Evolutionary conservation across 2,329 filamentous ascomycete species (phyloP).

Genomic region (Thielaviopsis punctulata): DNA sequence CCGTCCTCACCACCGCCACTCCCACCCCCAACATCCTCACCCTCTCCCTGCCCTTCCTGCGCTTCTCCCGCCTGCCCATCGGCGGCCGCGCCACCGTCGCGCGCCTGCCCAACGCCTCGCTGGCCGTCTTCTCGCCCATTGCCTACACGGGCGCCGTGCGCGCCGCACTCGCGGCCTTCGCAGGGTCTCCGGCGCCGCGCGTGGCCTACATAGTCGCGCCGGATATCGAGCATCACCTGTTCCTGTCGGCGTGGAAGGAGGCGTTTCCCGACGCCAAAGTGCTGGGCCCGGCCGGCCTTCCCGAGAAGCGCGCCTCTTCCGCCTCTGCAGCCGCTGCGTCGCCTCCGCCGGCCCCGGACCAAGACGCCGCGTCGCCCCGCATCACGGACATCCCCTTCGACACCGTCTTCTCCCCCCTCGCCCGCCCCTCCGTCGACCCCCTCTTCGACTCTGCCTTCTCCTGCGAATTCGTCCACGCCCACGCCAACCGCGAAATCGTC

Average conservation of each 20-base stretch:
- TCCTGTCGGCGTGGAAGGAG: constrained; percentile 67
- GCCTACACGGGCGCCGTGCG: constrained; percentile 62
- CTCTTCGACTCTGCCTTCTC: constrained; percentile 83
- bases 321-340: constrained; percentile 20
- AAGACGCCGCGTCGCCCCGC: constrained; percentile 19
- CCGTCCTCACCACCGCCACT: constrained; percentile 80
- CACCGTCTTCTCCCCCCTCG: constrained; percentile 44
- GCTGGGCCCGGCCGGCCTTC: constrained; percentile 66
- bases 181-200: constrained; percentile 28
- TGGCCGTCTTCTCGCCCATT: constrained; percentile 86
- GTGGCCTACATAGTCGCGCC: constrained; percentile 75
- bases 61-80: constrained; percentile 63
- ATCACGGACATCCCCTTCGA: constrained; percentile 41
- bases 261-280: constrained; percentile 65
- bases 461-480: constrained; percentile 62
- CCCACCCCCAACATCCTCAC: constrained; percentile 65
- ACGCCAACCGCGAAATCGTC: constrained; percentile 75
- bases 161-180: constrained; percentile 43
- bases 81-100: constrained; percentile 80
- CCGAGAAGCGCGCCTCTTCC: constrained; percentile 57
- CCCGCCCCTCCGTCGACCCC: constrained; percentile 42
- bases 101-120: constrained; percentile 55
- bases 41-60: constrained; percentile 66
- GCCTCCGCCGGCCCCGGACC: constrained; percentile 27
- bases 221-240: constrained; percentile 91